Percentiles rank a stretch among this genome's conserved stretches.
phyloP scores from a whole-genome alignment of 768 basidiomycete species.

The Termitomyces sp. region DNA sequence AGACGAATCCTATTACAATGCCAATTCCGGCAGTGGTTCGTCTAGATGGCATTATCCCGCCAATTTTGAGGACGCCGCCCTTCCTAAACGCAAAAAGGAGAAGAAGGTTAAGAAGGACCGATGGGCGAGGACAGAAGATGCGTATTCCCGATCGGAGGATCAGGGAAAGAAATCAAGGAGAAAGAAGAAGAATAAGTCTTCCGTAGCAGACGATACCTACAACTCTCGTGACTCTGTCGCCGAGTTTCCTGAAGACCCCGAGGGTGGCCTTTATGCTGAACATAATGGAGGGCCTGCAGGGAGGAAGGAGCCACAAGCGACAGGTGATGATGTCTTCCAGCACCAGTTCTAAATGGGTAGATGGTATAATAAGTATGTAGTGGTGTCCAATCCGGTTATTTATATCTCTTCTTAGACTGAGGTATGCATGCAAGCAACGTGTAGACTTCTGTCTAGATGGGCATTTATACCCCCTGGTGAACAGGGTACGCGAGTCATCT shows the following conservation, averaged over 20 bases:
- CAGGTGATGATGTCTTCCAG: slow-evolving; percentile 50
- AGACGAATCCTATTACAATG: slow-evolving; percentile 73
- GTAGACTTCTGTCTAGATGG: slow-evolving; percentile 7
- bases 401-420: slow-evolving; percentile 3
- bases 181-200: slow-evolving; percentile 61
- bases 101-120: slow-evolving; percentile 84
- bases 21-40: slow-evolving; percentile 35
- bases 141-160: slow-evolving; percentile 55
- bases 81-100: slow-evolving; percentile 49
- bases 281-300: slow-evolving; percentile 15
- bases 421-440: neutral
- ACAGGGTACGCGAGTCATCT: slow-evolving; percentile 2
- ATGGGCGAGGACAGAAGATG: slow-evolving; percentile 86
- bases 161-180: slow-evolving; percentile 60
- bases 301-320: slow-evolving; percentile 17
- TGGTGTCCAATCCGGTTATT: slow-evolving; percentile 4
- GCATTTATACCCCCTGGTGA: slow-evolving; percentile 4
- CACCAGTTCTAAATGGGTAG: slow-evolving; percentile 57
- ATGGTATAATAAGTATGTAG: slow-evolving; percentile 1
- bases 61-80: slow-evolving; percentile 66
- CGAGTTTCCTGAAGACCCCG: slow-evolving; percentile 71
- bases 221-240: slow-evolving; percentile 34
- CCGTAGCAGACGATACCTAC: slow-evolving; percentile 32
- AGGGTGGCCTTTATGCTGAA: slow-evolving; percentile 62
- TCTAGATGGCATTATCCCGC: slow-evolving; percentile 85